Percentiles rank a stretch among this genome's conserved stretches.
phyloP scores from a whole-genome alignment of 169 alveolate genomes.

The Eimeria tenella region DNA sequence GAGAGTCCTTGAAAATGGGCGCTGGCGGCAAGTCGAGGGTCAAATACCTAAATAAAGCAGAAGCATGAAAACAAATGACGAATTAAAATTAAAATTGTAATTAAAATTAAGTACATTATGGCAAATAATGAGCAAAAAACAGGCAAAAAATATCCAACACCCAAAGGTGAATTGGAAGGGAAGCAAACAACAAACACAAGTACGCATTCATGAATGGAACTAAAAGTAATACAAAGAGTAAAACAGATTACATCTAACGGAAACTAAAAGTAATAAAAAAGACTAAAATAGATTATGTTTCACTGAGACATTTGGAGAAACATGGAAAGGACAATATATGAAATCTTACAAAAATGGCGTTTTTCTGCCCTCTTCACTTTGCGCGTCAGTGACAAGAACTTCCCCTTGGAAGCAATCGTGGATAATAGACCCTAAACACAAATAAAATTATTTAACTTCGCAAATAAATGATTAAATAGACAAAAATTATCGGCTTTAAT shows the following conservation, averaged over 20 bases:
- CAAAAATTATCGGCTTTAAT: background rate
- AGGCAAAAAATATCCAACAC: background rate
- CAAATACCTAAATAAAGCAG: constrained; percentile 77
- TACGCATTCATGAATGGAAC: background rate
- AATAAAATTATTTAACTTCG: background rate
- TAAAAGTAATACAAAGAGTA: too few relatives aligned
- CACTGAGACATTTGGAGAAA: too few relatives aligned
- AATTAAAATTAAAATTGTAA: constrained; percentile 80
- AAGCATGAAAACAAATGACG: background rate
- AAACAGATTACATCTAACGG: too few relatives aligned
- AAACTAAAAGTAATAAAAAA: background rate
- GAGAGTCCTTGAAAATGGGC: constrained; percentile 96
- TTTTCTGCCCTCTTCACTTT: background rate
- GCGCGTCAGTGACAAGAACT: constrained; percentile 83
- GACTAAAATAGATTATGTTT: too few relatives aligned
- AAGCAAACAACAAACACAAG: background rate
- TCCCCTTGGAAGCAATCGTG: constrained; percentile 93
- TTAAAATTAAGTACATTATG: too few relatives aligned
- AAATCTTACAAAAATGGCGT: constrained; percentile 78
- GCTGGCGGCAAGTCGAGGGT: constrained; percentile 94
- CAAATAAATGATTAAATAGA: background rate
- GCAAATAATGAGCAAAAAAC: background rate
- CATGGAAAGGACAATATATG: too few relatives aligned
- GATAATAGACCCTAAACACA: constrained; percentile 76
- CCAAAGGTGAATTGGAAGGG: background rate